phyloP scores from a whole-genome alignment of 176 grass and related monocot genomes.

The Phyllostachys edulis region DNA sequence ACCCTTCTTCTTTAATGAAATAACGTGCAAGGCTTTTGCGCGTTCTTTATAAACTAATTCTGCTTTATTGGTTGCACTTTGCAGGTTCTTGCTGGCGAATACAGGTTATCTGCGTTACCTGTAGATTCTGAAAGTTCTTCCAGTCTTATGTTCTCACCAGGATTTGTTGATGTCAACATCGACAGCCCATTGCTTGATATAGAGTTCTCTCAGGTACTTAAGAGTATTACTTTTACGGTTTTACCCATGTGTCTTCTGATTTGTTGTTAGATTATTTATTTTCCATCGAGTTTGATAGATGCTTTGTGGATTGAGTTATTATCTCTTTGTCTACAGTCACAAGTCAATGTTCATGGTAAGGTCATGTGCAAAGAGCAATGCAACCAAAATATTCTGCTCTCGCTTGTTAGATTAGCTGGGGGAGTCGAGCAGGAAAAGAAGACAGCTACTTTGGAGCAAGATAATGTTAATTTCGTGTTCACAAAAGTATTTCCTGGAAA shows the following conservation, averaged over 20 bases:
- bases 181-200: conserved; percentile 77
- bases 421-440: conserved; percentile 57
- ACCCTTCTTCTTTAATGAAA: no score
- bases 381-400: conserved; percentile 59
- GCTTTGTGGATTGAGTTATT: conserved; percentile 1
- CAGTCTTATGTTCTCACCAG: conserved; percentile 83
- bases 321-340: conserved; percentile 59
- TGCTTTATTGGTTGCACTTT: conserved; percentile 25
- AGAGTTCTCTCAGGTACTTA: conserved; percentile 84
- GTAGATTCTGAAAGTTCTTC: conserved; percentile 63
- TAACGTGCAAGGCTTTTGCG: no score
- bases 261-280: neutral
- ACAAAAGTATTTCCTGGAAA: conserved; percentile 94
- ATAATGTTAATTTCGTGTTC: conserved; percentile 71
- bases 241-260: neutral
- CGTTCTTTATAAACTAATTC: neutral
- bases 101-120: conserved; percentile 71
- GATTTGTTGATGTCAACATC: conserved; percentile 67
- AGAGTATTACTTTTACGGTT: conserved; percentile 17
- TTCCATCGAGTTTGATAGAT: conserved; percentile 14
- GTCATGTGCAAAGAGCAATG: conserved; percentile 88
- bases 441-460: conserved; percentile 56
- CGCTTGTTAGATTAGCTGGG: conserved; percentile 72
- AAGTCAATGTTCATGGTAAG: conserved; percentile 89
- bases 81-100: conserved; percentile 86